Percentiles rank a stretch among this genome's conserved stretches.
Conservation (phyloP, 495 filamentous ascomycete genomes). For the Bathelium albidoporum region DNA sequence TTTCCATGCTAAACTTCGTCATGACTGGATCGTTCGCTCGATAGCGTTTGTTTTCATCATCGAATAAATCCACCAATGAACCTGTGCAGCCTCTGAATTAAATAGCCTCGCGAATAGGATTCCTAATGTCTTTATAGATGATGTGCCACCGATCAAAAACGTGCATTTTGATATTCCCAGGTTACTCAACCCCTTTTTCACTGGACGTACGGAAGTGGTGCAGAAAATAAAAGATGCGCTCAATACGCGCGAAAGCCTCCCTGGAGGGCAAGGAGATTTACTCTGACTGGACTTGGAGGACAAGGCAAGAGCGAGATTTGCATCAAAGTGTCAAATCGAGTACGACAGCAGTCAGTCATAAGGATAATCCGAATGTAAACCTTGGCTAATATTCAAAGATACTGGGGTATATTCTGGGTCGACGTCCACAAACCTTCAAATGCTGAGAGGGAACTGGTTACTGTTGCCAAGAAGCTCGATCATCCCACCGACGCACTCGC, state of each 20-base stretch:
- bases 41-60: too few relatives aligned
- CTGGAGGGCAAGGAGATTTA: slow-evolving; percentile 10
- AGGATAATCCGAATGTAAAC: background rate
- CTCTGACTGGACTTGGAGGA: slow-evolving; percentile 14
- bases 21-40: too few relatives aligned
- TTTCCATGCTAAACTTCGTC: background rate
- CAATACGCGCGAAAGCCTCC: background rate
- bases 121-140: background rate
- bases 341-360: slow-evolving; percentile 15
- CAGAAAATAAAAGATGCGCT: background rate
- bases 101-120: too few relatives aligned
- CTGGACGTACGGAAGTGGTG: background rate
- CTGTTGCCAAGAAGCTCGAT: slow-evolving; percentile 8
- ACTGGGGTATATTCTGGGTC: slow-evolving; percentile 19
- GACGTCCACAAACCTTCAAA: slow-evolving; percentile 7
- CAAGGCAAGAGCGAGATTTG: slow-evolving; percentile 17
- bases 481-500: slow-evolving; percentile 6
- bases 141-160: background rate
- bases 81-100: too few relatives aligned
- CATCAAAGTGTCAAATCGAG: slow-evolving; percentile 10
- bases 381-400: slow-evolving; percentile 9
- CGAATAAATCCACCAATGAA: too few relatives aligned
- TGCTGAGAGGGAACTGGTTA: slow-evolving; percentile 10
- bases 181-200: background rate
- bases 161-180: background rate